Conservation (phyloP, 768 basidiomycete genomes). For the Chiua virens region DNA sequence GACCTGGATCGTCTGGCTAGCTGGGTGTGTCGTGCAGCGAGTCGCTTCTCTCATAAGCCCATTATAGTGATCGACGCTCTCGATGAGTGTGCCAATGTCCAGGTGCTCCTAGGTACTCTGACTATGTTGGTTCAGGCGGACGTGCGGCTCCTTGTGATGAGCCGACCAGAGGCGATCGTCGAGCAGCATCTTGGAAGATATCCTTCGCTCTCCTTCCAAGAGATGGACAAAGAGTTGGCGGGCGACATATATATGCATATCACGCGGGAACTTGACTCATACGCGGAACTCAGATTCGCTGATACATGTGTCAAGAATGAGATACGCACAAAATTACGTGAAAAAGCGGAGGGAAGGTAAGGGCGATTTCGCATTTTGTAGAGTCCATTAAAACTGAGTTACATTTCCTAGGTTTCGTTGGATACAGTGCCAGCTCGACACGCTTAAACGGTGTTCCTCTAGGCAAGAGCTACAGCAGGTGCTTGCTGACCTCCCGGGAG, state of each 20-base stretch:
- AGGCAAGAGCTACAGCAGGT: not conserved
- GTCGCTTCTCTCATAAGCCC: not conserved
- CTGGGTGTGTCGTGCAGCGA: not conserved
- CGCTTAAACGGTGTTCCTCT: not conserved
- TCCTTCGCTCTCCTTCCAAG: not conserved
- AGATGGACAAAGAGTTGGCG: not conserved
- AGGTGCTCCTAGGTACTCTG: not conserved
- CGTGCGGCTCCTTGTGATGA: not conserved
- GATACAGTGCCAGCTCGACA: conserved; percentile 6
- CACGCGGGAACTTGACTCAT: not conserved
- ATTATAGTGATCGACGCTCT: conserved; percentile 11
- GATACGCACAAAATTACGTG: not conserved
- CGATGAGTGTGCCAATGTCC: conserved; percentile 6
- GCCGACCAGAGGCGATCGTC: not conserved
- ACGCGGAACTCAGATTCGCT: not conserved
- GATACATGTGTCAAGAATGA: not conserved
- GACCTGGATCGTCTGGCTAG: not conserved
- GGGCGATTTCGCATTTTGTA: not conserved
- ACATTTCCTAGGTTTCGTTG: not conserved
- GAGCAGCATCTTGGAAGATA: not conserved
- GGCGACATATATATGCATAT: not conserved
- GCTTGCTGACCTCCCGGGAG: not conserved
- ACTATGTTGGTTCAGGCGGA: not conserved
- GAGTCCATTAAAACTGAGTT: not conserved
- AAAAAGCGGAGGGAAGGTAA: conserved; percentile 1